A percentile compares a stretch with the other conserved stretches of the same genome.
These are phyloP conservation scores for Apophysomyces elegans DNA, from an alignment of 371 early-diverging fungal genomes.

Conservation along the genomic window DNA sequence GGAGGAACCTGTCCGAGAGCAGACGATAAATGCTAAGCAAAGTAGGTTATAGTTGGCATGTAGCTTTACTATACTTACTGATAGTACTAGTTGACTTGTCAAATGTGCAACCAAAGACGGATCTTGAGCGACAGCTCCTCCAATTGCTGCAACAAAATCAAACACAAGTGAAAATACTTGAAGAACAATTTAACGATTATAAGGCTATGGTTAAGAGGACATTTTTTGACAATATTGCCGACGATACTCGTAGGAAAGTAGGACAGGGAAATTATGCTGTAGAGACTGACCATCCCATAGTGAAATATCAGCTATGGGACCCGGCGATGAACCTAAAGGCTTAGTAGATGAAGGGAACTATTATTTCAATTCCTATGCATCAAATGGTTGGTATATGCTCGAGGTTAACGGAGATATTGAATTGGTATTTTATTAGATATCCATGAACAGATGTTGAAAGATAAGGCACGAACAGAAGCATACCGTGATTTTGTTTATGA, in stretches of 20 bases:
- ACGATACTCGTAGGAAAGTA: constrained; percentile 29
- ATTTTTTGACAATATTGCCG: constrained; percentile 64
- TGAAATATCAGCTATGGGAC: constrained; percentile 18
- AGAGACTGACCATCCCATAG: constrained; percentile 3
- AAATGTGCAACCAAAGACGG: constrained; percentile 44
- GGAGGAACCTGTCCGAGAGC: constrained; percentile 15
- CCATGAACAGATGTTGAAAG: constrained; percentile 71
- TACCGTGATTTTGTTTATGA: constrained; percentile 84
- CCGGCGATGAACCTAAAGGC: constrained; percentile 1
- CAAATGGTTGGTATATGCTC: constrained; percentile 55
- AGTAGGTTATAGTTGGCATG: constrained; percentile 14
- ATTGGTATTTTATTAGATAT: constrained; percentile 40
- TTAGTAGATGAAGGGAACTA: constrained; percentile 62
- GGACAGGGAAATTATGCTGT: background rate
- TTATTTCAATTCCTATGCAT: constrained; percentile 87
- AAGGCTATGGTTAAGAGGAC: constrained; percentile 69
- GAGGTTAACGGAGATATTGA: background rate
- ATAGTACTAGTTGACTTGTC: constrained; percentile 17
- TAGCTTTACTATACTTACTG: background rate
- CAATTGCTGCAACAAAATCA: constrained; percentile 54
- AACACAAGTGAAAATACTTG: constrained; percentile 50
- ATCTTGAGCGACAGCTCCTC: constrained; percentile 61
- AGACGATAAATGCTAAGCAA: background rate
- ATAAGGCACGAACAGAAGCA: constrained; percentile 80
- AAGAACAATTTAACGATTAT: constrained; percentile 73